Base-by-base conservation (phyloP, 495 filamentous ascomycete genomes). In the Penicillium angulare region DNA sequence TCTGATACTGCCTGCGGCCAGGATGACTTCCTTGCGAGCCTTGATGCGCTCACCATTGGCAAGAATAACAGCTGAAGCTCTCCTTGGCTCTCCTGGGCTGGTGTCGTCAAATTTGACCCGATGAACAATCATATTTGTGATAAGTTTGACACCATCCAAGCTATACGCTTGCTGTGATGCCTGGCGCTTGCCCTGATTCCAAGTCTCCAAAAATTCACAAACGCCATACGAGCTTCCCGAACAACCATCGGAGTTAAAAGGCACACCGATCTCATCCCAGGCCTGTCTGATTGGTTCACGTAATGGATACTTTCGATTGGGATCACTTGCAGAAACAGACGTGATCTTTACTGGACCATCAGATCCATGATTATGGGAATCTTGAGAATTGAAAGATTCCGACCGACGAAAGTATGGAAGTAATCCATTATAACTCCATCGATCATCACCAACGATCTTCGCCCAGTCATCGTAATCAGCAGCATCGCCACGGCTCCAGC, bases 401-500 rank as follows among this genome's bases (percentile, higher is more conserved):
- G n/a, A n/a, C n/a, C n/a, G n/a, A n/a, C n/a, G n/a, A n/a, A n/a
- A n/a, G n/a, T n/a, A n/a, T n/a, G n/a, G n/a, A n/a, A n/a, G n/a
- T n/a, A n/a, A n/a, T n/a, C n/a, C n/a, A n/a, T n/a, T n/a, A n/a
- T n/a, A n/a, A n/a, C n/a, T n/a, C 43, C 43, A 46, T 18, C 43
- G 17, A 1, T 32, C 27, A 15, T 46, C 43, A 15, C 18, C 29
- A 22, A 22, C 18, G 1, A 46, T 22, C 16, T 21, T 20, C 0
- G 16, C 12, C 43, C 43, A 46, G 12, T 46, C 16, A 46, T 46
- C 43, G 23, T 46, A 46, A 21, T 46, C 43, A 22, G 16, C 43
- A 12, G 7, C 18, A n/a, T n/a, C n/a, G n/a, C 71, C 72, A 7
- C 72, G 63, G 17, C 63, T 47, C 71, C 69, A 76, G 4, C 39